Evolutionary conservation across 2,329 filamentous ascomycete genomes (phyloP), one percentile per base, ranked within the genome.

Genomic region (Hypoxylon sp.): DNA sequence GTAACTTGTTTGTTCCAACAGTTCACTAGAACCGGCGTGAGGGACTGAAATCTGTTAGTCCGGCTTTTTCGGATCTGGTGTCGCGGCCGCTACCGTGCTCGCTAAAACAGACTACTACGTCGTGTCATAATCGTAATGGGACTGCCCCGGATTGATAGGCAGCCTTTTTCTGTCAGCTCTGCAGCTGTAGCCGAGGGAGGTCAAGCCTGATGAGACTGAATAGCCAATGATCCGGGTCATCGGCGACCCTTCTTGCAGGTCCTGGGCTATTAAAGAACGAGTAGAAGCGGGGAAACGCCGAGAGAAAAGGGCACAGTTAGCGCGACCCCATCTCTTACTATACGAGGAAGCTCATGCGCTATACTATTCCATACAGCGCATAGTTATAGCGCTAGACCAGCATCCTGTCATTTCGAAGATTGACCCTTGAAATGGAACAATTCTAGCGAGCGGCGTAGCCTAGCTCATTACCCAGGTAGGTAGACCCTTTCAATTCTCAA

Each of bases 331-430:
- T 59, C 37, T 61, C 24, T 19, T 56, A 46, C 27, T 63, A 61
- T 69, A 69, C 63, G 63, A 67, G 59, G 60, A 46, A 32, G 54
- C 29, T 27, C 44, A 62, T 35, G 29, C 24, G 50, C 51, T 62
- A 31, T 39, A 42, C 35, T 42, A 62, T 59, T 29, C 55, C 46
- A 54, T 64, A 52, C 48, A 31, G 35, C 11, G 48, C 48, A 42
- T 58, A 50, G 64, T 58, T 58, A 65, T 58, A 54, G 57, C 44
- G 48, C 32, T 39, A 35, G 50, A 53, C 55, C 31, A 52, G 50
- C 39, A 59, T 62, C 53, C 54, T 59, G 37, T n/a, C 15, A 47
- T 32, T 48, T 37, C 4, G 27, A 21, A 51, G 7, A 52, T 51
- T 39, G 35, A 17, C 6, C 17, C 17, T 44, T 19, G 17, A 44